Percentiles rank a stretch among this genome's conserved stretches.
Evolutionary conservation across 768 basidiomycete genomes (phyloP).

Genomic region (Mrakia hoshinonis): DNA sequence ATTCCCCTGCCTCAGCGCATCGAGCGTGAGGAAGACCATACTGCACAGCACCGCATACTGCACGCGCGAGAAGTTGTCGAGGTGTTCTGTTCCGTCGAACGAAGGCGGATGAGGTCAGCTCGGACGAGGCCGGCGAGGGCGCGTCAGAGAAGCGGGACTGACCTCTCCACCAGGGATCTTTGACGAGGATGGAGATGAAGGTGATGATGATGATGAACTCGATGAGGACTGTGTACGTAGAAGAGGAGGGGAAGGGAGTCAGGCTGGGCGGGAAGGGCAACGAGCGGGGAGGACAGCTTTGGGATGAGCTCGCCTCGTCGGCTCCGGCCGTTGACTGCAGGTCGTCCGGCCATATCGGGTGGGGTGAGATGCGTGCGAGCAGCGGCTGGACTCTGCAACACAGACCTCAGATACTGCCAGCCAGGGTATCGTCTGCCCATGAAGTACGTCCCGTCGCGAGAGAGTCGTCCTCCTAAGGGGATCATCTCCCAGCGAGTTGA

Average conservation of each 20-base stretch:
- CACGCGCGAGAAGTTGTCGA: background rate
- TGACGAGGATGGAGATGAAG: background rate
- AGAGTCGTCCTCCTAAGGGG: no score
- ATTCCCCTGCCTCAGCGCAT: background rate
- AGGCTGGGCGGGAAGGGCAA: background rate
- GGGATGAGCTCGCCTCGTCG: background rate
- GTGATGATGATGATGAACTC: constrained; percentile 13
- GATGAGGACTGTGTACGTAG: background rate
- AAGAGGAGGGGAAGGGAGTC: background rate
- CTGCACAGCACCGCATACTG: background rate
- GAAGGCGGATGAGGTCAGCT: background rate
- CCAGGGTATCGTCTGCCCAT: no score
- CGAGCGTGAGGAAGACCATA: constrained; percentile 4
- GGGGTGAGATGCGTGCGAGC: no score
- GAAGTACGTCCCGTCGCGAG: no score
- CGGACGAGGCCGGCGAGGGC: background rate
- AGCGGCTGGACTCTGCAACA: no score
- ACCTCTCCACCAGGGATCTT: background rate
- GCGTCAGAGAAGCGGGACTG: background rate
- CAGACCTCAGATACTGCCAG: no score
- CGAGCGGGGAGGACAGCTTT: background rate
- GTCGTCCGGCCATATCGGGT: no score
- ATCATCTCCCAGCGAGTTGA: no score
- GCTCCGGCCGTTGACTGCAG: background rate
- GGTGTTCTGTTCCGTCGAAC: background rate